Evolutionary conservation across 2,329 filamentous ascomycete species (phyloP).

Genomic region (Plectosphaerella sp.): DNA sequence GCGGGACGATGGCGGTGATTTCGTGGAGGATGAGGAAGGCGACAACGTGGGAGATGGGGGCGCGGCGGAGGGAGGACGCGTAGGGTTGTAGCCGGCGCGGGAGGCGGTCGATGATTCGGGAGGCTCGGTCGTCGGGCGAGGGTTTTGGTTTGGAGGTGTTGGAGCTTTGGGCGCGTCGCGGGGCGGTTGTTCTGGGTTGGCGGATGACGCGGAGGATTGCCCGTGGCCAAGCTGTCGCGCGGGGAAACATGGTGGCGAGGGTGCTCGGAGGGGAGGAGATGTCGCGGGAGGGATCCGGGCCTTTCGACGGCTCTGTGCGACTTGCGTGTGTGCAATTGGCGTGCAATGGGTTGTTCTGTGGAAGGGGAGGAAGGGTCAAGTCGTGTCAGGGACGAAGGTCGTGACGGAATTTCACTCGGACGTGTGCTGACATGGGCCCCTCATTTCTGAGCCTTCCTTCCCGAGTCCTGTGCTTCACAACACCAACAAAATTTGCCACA

Average conservation of each 20-base stretch:
- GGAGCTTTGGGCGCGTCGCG: background rate
- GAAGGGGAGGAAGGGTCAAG: background rate
- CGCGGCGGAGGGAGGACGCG: conserved; percentile 64
- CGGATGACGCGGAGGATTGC: background rate
- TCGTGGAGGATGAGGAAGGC: conserved; percentile 91
- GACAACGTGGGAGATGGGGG: conserved; percentile 76
- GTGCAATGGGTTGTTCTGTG: background rate
- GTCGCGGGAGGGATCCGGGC: background rate
- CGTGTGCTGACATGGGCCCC: too few species aligned
- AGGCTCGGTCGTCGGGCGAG: conserved; percentile 24
- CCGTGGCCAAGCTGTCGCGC: background rate
- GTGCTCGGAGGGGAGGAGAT: background rate
- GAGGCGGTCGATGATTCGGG: conserved; percentile 47
- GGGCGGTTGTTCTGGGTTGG: background rate
- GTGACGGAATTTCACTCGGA: too few species aligned
- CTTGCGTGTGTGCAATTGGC: background rate
- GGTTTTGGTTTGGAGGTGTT: background rate
- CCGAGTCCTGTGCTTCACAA: too few species aligned
- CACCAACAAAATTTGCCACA: too few species aligned
- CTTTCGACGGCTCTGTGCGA: background rate
- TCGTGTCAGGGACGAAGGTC: background rate
- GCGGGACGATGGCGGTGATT: conserved; percentile 77
- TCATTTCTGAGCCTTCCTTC: too few species aligned
- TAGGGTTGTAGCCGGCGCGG: conserved; percentile 66
- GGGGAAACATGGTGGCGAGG: background rate